These are phyloP conservation scores for Blastomyces percursus DNA, from an alignment of 2,329 filamentous ascomycete species.

Conservation along the genomic window DNA sequence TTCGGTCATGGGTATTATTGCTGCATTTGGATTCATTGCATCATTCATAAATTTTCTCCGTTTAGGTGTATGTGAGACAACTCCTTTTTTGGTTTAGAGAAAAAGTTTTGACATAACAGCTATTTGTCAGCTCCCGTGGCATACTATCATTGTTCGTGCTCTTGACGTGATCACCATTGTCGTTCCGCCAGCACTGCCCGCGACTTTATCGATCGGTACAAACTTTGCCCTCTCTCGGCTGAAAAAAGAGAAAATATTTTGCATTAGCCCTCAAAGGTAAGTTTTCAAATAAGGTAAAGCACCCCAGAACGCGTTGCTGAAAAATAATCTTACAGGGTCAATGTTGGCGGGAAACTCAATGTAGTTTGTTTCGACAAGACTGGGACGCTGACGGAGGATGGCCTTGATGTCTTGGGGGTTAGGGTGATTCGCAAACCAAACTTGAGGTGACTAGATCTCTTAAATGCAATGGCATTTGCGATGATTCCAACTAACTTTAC, in stretches of 20 bases:
- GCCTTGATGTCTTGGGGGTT: slow-evolving; percentile 82
- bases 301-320: not conserved
- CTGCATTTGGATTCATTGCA: slow-evolving; percentile 72
- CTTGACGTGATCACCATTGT: slow-evolving; percentile 96
- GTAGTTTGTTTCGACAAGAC: slow-evolving; percentile 85
- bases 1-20: slow-evolving; percentile 85
- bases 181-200: slow-evolving; percentile 85
- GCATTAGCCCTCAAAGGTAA: slow-evolving; percentile 77
- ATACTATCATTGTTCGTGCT: slow-evolving; percentile 81
- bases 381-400: slow-evolving; percentile 70
- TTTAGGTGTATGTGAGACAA: slow-evolving; percentile 43
- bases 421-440: slow-evolving; percentile 58
- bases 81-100: not conserved
- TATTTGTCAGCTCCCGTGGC: slow-evolving; percentile 55
- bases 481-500: slow-evolving; percentile 3
- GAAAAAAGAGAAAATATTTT: slow-evolving; percentile 86
- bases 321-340: slow-evolving; percentile 50
- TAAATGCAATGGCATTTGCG: not conserved
- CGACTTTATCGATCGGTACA: slow-evolving; percentile 89
- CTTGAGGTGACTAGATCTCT: slow-evolving; percentile 29
- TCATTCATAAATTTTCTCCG: slow-evolving; percentile 91
- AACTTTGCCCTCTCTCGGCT: slow-evolving; percentile 84
- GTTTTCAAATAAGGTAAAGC: not conserved
- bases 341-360: slow-evolving; percentile 84
- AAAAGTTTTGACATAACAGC: slow-evolving; percentile 15